Conservation (phyloP, 202 grass and related monocot species). For the Musa balbisiana region DNA sequence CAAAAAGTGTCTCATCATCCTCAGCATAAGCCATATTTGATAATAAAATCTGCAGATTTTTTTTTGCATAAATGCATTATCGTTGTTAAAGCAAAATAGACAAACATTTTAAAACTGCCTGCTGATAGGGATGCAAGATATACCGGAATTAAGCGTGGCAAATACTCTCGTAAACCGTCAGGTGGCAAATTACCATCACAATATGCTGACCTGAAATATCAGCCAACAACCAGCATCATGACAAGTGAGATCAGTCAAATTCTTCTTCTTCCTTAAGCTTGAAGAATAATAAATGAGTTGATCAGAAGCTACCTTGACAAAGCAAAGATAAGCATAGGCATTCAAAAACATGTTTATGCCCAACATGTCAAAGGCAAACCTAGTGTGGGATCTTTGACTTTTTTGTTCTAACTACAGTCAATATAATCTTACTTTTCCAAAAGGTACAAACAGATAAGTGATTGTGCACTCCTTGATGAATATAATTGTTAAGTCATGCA, state of each 20-base stretch:
- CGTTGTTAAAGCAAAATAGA: slow-evolving; percentile 1
- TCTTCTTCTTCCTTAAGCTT: background rate
- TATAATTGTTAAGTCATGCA: background rate
- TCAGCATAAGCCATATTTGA: slow-evolving; percentile 92
- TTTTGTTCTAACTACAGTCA: too few species aligned
- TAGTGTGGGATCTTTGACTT: too few species aligned
- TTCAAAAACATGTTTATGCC: background rate
- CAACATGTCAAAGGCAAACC: background rate
- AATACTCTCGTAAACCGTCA: slow-evolving; percentile 76
- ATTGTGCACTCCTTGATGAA: background rate
- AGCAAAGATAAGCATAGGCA: background rate
- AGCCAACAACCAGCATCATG: background rate
- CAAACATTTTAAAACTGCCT: background rate
- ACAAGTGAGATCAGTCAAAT: background rate
- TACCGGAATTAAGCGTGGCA: slow-evolving; percentile 90
- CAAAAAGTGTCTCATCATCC: slow-evolving; percentile 83
- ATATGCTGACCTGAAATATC: slow-evolving; percentile 73
- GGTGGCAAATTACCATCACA: slow-evolving; percentile 91
- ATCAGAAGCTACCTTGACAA: too few species aligned
- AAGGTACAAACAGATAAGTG: background rate
- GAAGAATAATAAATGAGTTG: background rate
- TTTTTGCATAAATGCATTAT: slow-evolving; percentile 23
- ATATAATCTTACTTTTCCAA: too few species aligned
- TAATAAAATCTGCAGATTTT: slow-evolving; percentile 56
- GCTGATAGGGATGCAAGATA: slow-evolving; percentile 9